Base-by-base conservation (phyloP, 2,329 filamentous ascomycete species). In the Talaromyces rugulosus region DNA sequence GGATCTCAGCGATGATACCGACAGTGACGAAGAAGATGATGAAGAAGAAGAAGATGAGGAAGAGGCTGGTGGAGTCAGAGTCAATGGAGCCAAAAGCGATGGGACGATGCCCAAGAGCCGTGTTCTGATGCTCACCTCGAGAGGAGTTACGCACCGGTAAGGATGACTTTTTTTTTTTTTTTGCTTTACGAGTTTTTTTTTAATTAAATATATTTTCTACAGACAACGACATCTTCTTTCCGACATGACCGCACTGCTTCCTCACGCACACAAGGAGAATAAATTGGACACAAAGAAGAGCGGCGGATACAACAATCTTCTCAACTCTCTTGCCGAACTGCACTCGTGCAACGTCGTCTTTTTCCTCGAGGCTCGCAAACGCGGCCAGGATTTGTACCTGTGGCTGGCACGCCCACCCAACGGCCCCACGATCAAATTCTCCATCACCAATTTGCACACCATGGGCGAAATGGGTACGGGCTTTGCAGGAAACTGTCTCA, bases 321-420 rank as follows among this genome's bases (percentile, higher is more conserved):
- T 96, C 58, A 95, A 95, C 78, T 91, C 93, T 71, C 78, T 83
- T 27, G 85, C 85, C 42, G 86, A 89, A 66, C 83, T 96, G 33
- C 95, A 96, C 82, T 96, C 95, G 74, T 96, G 91, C 84, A 96
- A 96, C 80, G 94, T 96, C 74, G 86, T 95, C 62, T 84, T 97
- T 65, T 99, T 96, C 80, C 96, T 97, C 74, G 94, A 99, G 80
- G 93, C 93, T 53, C 85, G 93, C 64, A 99, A 98, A 78, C 77
- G 76, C 55, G 91, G 89, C 28, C 62, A 63, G 34, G 62, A 63
- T 54, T 16, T 63, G 12, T 99, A 98, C 77, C 82, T 96, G 65
- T 97, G 92, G 92, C 85, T 97, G 72, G 88, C 89, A 77, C 96
- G 96, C 73, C 89, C 92, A 1, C 95, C 94, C 5, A 96, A 93